Percentiles rank a stretch among this genome's conserved stretches.
Evolutionary conservation across 306 rosid genomes (phyloP).

Genomic region (Vigna trinervia): DNA sequence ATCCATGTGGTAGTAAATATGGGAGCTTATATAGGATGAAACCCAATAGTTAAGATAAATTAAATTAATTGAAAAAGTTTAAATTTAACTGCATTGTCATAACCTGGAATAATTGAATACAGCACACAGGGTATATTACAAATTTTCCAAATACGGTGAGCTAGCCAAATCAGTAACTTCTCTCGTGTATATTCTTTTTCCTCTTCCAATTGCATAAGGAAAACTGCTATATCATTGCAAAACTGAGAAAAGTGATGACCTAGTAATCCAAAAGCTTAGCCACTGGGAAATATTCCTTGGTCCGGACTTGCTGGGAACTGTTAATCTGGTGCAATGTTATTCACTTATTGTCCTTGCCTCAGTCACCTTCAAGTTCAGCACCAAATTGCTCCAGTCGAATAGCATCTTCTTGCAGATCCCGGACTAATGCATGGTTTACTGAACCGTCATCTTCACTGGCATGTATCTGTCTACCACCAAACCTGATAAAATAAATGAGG

Average conservation of each 20-base stretch:
- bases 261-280: conserved; percentile 34
- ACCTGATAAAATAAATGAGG: conserved; percentile 58
- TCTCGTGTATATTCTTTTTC: conserved; percentile 13
- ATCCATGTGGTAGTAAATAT: too few species aligned
- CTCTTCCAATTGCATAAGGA: conserved; percentile 31
- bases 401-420: conserved; percentile 80
- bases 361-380: conserved; percentile 90
- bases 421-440: conserved; percentile 71
- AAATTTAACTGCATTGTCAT: conserved; percentile 31
- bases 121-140: conserved; percentile 14
- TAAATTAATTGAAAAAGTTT: conserved; percentile 26
- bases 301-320: conserved; percentile 5
- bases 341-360: conserved; percentile 23
- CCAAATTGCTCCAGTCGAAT: conserved; percentile 84
- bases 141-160: conserved; percentile 24
- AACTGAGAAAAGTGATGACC: conserved; percentile 30
- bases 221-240: conserved; percentile 35
- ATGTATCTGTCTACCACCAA: conserved; percentile 90
- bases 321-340: conserved; percentile 12
- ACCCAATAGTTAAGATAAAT: conserved; percentile 20
- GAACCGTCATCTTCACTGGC: conserved; percentile 90
- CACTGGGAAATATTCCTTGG: conserved; percentile 33
- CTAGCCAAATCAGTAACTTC: conserved; percentile 33
- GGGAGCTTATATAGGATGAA: not conserved
- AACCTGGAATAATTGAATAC: conserved; percentile 19